phyloP scores from a whole-genome alignment of 805 yeast genomes.

The Metschnikowia gelsemii region DNA sequence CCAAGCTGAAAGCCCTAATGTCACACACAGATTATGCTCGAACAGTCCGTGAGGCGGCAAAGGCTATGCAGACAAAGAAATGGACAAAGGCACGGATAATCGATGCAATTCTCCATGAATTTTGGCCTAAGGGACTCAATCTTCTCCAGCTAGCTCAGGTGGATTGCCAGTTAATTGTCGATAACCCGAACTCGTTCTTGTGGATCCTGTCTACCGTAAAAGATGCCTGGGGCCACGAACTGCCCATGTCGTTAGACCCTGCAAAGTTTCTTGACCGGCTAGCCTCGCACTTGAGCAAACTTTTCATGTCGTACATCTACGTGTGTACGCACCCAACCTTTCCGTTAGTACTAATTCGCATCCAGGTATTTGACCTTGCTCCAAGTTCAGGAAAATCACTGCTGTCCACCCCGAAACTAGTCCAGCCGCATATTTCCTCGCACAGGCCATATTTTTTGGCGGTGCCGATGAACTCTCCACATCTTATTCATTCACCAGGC shows the following conservation, averaged over 20 bases:
- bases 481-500: constrained; percentile 56
- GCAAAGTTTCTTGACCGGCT: constrained; percentile 50
- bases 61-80: constrained; percentile 15
- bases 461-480: constrained; percentile 65
- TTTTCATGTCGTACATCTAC: constrained; percentile 65
- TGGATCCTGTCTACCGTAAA: constrained; percentile 52
- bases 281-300: constrained; percentile 45
- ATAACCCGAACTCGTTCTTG: constrained; percentile 47
- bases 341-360: constrained; percentile 59
- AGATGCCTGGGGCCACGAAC: constrained; percentile 32
- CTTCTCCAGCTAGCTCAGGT: constrained; percentile 67
- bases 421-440: constrained; percentile 46
- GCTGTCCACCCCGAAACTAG: neutral
- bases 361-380: constrained; percentile 63
- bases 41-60: constrained; percentile 13
- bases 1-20: constrained; percentile 6
- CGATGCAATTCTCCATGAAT: constrained; percentile 47
- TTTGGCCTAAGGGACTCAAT: constrained; percentile 59
- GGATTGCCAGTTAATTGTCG: constrained; percentile 64
- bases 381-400: constrained; percentile 7
- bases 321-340: constrained; percentile 62
- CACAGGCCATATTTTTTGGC: constrained; percentile 65
- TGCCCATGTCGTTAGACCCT: constrained; percentile 47
- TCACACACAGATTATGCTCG: constrained; percentile 11
- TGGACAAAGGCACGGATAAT: constrained; percentile 35